phyloP scores from a whole-genome alignment of 352 stramenopile genomes.

The Phytophthora pisi region DNA sequence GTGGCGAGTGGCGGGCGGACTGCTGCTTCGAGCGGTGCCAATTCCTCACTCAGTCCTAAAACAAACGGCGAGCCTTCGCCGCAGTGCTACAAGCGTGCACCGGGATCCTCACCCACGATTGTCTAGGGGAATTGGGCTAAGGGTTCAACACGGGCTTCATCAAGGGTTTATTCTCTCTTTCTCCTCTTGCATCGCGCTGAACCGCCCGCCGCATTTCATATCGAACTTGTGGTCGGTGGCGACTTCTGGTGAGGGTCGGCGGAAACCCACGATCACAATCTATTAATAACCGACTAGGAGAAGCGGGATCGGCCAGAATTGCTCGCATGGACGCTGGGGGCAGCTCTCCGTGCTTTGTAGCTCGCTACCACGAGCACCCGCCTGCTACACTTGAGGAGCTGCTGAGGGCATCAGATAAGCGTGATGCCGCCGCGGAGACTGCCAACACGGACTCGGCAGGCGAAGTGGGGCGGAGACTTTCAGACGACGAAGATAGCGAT shows the following conservation, averaged over 20 bases:
- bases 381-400: conserved; percentile 27
- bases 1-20: conserved; percentile 16
- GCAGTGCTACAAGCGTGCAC: conserved; percentile 67
- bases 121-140: conserved; percentile 22
- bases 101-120: conserved; percentile 47
- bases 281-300: neutral
- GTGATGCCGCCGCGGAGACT: neutral
- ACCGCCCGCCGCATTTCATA: too few relatives aligned
- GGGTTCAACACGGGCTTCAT: conserved; percentile 16
- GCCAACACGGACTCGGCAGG: neutral
- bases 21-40: conserved; percentile 6
- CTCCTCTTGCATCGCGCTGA: too few relatives aligned
- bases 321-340: conserved; percentile 10
- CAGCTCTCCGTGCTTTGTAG: conserved; percentile 16
- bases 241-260: neutral
- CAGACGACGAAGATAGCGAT: conserved; percentile 31
- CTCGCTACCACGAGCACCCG: conserved; percentile 22
- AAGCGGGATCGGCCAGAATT: neutral
- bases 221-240: neutral
- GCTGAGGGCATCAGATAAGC: conserved; percentile 13
- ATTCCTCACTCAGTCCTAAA: conserved; percentile 39
- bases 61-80: conserved; percentile 31
- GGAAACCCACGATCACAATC: conserved; percentile 16
- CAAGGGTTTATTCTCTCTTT: too few relatives aligned
- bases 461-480: neutral